Evolutionary conservation across 108 stramenopile genomes (phyloP).

Genomic region (Halocafeteria seosinensis): DNA sequence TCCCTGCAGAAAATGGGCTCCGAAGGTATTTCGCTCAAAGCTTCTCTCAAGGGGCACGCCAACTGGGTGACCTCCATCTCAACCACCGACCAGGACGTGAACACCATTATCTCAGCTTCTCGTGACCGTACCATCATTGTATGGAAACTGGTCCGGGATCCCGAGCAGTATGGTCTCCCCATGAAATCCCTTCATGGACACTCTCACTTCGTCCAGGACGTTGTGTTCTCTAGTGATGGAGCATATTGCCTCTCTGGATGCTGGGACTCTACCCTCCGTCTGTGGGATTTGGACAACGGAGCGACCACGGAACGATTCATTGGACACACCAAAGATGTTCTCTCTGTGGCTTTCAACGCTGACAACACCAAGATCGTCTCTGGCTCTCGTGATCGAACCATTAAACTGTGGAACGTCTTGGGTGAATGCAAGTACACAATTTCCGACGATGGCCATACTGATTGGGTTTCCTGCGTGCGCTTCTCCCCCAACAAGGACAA

Average conservation of each 20-base stretch:
- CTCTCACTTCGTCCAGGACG: constrained; percentile 94
- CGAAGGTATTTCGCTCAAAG: constrained; percentile 59
- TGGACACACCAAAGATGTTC: constrained; percentile 95
- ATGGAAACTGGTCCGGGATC: constrained; percentile 71
- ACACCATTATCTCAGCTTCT: constrained; percentile 73
- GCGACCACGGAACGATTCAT: constrained; percentile 93
- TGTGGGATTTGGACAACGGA: constrained; percentile 93
- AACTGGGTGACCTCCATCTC: constrained; percentile 99
- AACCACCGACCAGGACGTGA: constrained; percentile 38
- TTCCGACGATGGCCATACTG: constrained; percentile 77
- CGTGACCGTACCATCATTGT: constrained; percentile 92
- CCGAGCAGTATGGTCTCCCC: constrained; percentile 69
- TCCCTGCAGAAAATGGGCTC: too few species aligned
- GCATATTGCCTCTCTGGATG: constrained; percentile 86
- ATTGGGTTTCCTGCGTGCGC: constrained; percentile 98
- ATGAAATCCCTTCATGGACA: constrained; percentile 89
- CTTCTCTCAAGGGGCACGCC: constrained; percentile 69
- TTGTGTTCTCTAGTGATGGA: constrained; percentile 82
- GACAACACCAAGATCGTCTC: constrained; percentile 98
- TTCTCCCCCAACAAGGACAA: constrained; percentile 80
- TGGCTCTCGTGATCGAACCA: constrained; percentile 85
- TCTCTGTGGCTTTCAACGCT: constrained; percentile 86
- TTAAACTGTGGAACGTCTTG: constrained; percentile 98
- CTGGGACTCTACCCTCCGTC: constrained; percentile 91
- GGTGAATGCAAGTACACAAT: constrained; percentile 93